Percentiles rank a stretch among this genome's conserved stretches.
Evolutionary conservation across 108 stramenopile species (phyloP).

Genomic region (Pelagomonas calceolata): DNA sequence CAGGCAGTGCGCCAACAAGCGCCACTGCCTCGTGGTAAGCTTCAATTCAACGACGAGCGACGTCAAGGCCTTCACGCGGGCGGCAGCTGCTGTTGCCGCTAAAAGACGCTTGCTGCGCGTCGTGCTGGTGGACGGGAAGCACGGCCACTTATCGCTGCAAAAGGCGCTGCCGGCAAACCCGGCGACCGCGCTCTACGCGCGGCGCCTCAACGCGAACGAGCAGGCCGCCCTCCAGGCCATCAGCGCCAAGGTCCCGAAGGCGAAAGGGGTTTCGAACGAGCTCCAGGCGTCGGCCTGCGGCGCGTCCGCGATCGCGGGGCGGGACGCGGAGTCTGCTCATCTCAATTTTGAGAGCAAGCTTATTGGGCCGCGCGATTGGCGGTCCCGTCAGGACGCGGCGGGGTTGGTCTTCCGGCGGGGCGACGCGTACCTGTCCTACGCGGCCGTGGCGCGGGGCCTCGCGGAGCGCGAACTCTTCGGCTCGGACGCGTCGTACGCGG

Average conservation of each 20-base stretch:
- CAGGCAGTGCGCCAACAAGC: background rate
- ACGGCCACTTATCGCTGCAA: background rate
- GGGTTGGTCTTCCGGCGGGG: background rate
- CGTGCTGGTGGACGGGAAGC: background rate
- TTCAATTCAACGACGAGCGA: background rate
- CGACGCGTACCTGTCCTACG: background rate
- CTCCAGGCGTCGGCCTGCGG: background rate
- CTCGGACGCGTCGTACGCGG: background rate
- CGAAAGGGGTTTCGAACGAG: background rate
- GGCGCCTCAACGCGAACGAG: background rate
- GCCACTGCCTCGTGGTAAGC: background rate
- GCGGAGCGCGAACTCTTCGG: background rate
- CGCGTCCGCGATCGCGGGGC: background rate
- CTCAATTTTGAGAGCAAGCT: background rate
- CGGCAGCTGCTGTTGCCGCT: background rate
- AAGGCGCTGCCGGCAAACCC: background rate
- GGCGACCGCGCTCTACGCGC: background rate
- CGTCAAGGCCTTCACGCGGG: background rate
- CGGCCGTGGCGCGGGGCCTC: background rate
- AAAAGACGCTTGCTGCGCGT: background rate
- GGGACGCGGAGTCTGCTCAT: background rate
- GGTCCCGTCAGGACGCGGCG: background rate
- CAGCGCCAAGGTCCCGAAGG: background rate
- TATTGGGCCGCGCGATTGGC: background rate
- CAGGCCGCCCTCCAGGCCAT: background rate